Evolutionary conservation across 2,329 filamentous ascomycete genomes (phyloP), one percentile per base, ranked within the genome.

Genomic region (Hymenoscyphus occultus): DNA sequence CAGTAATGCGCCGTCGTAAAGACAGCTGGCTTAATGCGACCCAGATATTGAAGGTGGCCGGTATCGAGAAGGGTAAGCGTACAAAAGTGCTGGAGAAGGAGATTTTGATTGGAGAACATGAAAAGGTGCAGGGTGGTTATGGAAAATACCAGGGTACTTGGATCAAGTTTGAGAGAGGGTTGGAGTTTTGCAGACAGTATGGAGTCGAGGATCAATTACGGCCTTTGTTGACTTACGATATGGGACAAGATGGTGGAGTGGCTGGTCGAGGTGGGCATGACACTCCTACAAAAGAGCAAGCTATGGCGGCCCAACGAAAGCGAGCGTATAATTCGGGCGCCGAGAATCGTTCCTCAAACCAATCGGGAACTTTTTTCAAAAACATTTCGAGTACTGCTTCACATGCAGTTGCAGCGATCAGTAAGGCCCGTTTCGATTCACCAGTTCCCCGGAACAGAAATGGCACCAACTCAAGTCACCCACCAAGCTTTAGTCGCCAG

Each of bases 111-210:
- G 95, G 95, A 74, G 92, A 97, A 75, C 94, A 99, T 77, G 95
- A 99, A 77, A 99, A 99, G 78, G 94, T 99, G 2, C 95, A 99
- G 77, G 95, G 95, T 40, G 95, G 95, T 5, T 99, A 99, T 74
- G 95, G 95, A 70, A 98, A 98, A 81, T 99, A 99, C 74, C 95
- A 99, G 80, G 95, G 95, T 63, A 99, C 95, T 2, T 99, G 95
- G 95, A 96, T 99, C 74, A 92, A 90, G 74, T 98, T 96, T 74
- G 90, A 94, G 60, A 88, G 94, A 67, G 95, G 94, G 1, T 84
- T 96, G 57, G 92, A 97, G 74, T 94, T 99, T 72, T 98, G 95
- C 77, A 88, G 90, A 54, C 86, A 89, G 70, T 90, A 90, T 71
- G 86, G 85, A 12, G 91, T 95, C 39, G 90, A 94, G 76, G 91